Evolutionary conservation across 2,329 filamentous ascomycete species (phyloP).

Genomic region (Colletotrichum aenigma): DNA sequence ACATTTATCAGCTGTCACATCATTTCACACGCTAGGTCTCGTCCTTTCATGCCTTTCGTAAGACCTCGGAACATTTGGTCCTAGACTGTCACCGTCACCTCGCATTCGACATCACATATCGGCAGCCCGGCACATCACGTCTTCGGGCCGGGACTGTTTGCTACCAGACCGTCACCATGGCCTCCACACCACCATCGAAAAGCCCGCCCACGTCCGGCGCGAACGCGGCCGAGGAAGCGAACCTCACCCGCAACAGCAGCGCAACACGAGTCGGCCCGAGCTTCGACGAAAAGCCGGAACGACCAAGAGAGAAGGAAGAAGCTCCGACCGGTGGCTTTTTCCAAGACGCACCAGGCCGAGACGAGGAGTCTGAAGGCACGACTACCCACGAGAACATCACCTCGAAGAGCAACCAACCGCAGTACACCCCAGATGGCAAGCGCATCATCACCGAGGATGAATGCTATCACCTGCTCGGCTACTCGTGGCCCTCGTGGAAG

Average conservation of each 20-base stretch:
- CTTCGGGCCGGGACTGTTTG: neutral
- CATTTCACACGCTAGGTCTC: neutral
- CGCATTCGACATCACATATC: neutral
- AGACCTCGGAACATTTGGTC: neutral
- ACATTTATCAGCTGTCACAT: neutral
- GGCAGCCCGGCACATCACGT: neutral
- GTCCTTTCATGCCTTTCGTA: neutral
- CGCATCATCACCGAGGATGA: constrained; percentile 50
- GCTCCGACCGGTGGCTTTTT: neutral
- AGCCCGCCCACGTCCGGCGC: neutral
- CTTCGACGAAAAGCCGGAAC: neutral
- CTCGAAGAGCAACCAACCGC: neutral
- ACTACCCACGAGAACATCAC: neutral
- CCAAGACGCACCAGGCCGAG: neutral
- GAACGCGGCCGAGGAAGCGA: neutral
- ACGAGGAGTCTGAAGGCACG: neutral
- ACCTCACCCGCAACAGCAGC: constrained; percentile 1
- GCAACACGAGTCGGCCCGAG: neutral
- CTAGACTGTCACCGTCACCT: neutral
- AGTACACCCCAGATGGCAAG: constrained; percentile 31
- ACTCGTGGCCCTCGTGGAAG: constrained; percentile 46
- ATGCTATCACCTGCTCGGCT: constrained; percentile 50
- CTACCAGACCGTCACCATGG: neutral
- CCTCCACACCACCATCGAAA: neutral
- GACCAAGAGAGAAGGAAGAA: neutral